Base-by-base conservation (phyloP, 306 rosid species). In the Cicer bijugum region DNA sequence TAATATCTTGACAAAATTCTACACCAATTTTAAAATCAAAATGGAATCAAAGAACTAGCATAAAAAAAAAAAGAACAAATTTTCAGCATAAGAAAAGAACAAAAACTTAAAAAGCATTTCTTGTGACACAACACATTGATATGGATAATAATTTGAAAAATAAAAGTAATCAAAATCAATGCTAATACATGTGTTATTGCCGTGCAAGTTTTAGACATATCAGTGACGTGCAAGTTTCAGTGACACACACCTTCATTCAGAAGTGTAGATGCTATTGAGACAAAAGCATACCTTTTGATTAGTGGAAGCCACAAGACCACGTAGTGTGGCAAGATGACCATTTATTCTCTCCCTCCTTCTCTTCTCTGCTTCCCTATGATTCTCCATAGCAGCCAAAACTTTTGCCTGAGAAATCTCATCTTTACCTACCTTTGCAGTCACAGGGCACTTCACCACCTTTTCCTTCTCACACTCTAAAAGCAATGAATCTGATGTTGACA, bases 281-380 rank as follows among this genome's bases (percentile, higher is more conserved):
- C 35, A 28, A 3, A 28, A 73, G 19, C 64, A 70, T 39, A 89
- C 97, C 92, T 90, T 92, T 10, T 84, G 69, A 40, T 44, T 81
- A 64, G 76, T 75, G 82, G 85, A 74, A 68, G 92, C 80, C 4
- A 92, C 90, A 58, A 90, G 85, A 33, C 84, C 84, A 55, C 98
- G 98, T 42, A 92, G 86, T 7, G 94, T 88, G 14, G 83, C 69
- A 67, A 92, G 90, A 87, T 90, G 98, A 10, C 88, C 84, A 81
- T 92, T 92, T 40, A 92, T 92, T 82, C 97, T 87, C 87, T 90
- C 95, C 74, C 98, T 84, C 69, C 98, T 83, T 83, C 96, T 86
- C 85, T 88, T 86, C 88, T 92, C 97, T 6, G 98, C 98, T 67
- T 88, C 92, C 71, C 96, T 87, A 72, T 92, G 98, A 15, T 74